Base-by-base conservation (phyloP, 2,329 filamentous ascomycete genomes). In the Xylariales sp. region DNA sequence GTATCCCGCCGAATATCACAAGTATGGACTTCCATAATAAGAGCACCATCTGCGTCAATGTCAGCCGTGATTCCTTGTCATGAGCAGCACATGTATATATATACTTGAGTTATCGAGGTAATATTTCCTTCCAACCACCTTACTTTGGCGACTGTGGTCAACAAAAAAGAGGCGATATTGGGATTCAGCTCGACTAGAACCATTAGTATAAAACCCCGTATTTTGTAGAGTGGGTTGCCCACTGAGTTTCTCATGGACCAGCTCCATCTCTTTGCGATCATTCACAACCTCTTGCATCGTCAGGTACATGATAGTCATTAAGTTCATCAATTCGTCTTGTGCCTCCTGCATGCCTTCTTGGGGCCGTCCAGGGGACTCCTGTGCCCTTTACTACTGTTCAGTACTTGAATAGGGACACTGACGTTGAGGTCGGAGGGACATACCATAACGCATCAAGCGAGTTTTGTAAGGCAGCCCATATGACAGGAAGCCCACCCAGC, bases 11-110 rank as follows among this genome's bases (percentile, higher is more conserved):
- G 59, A 97, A 93, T 1, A 86, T 76, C 3, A 97, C 75, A 12
- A 97, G 69, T 7, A 95, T 78, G 0, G 87, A 83, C 66, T 98
- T 98, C 91, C 93, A 97, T 36, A 94, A 78, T 2, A 97, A 70
- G 6, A 96, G 70, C 40, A 95, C 80, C 29, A 93, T 78, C 74
- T 85, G 39, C 16, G 14, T 4, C 12, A 14, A 2, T 27, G 25
- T 39, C 22, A 39, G 37, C 10, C 18, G 8, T 20, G 12, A 1
- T 14, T 10, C 12, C 10, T 4, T 12, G 8, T 10, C 20, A 14
- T 4, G 18, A 33, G 21, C 50, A 21, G 29, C n/a, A 38, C 45
- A 3, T 9, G 8, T 9, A 16, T 9, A 32, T 48, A 58, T 50
- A 64, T 71, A 85, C 68, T 72, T 84, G 73, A 50, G 79, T 79